These are phyloP conservation scores for Cyphellophora europaea DNA, from an alignment of 2,329 filamentous ascomycete genomes.

Conservation along the genomic window DNA sequence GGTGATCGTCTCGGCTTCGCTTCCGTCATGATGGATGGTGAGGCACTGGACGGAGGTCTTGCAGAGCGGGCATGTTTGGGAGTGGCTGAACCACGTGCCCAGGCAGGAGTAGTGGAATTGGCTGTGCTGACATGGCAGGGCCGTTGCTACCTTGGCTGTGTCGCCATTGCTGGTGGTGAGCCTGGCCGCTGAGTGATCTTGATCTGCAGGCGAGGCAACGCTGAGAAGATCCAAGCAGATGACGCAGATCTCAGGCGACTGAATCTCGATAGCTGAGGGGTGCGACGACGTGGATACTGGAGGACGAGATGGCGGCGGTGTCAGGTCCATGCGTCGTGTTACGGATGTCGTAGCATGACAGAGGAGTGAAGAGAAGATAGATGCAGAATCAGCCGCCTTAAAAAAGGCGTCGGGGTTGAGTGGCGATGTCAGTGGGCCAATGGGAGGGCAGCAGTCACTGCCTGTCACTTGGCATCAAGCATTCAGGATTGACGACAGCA, in stretches of 20 bases:
- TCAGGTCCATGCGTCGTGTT: no score
- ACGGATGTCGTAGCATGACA: no score
- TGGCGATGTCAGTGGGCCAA: no score
- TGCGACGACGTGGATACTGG: no score
- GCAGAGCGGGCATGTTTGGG: conserved; percentile 71
- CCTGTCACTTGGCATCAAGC: no score
- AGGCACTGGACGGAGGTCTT: conserved; percentile 43
- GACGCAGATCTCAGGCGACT: conserved; percentile 47
- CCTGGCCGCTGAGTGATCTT: background rate
- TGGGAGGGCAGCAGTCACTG: no score
- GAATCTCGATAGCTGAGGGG: no score
- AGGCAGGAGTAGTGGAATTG: conserved; percentile 83
- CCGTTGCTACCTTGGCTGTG: conserved; percentile 54
- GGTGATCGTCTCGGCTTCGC: background rate
- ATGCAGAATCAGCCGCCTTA: no score
- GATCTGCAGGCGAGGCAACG: background rate
- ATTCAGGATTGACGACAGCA: no score
- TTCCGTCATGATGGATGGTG: background rate
- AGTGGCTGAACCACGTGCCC: conserved; percentile 67
- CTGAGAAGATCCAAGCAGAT: conserved; percentile 75
- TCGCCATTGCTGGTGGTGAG: background rate
- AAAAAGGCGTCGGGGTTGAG: no score
- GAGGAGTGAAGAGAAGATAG: no score
- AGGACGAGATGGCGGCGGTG: no score
- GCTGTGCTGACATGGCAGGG: conserved; percentile 67